Percentiles rank a stretch among this genome's conserved stretches.
Evolutionary conservation across 768 basidiomycete species (phyloP).

Genomic region (Suillus ampliporus): DNA sequence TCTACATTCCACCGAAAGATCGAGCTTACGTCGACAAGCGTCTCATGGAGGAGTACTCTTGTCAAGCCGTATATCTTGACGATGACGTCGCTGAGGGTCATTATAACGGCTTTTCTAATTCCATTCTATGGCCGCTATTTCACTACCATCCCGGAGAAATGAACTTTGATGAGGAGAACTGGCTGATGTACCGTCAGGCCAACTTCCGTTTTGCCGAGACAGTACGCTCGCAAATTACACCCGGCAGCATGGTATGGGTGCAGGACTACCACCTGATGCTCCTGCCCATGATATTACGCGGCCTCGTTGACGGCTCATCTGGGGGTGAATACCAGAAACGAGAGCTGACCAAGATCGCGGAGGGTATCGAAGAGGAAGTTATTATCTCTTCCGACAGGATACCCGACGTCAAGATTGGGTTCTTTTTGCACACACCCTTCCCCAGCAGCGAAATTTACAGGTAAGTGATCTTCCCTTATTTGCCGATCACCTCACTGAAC

Average conservation of each 20-base stretch:
- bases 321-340: conserved; percentile 59
- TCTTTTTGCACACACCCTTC: conserved; percentile 98
- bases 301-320: conserved; percentile 76
- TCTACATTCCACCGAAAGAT: conserved; percentile 93
- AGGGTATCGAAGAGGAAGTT: conserved; percentile 65
- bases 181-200: conserved; percentile 97
- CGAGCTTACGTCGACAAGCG: conserved; percentile 90
- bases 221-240: conserved; percentile 76
- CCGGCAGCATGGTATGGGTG: conserved; percentile 98
- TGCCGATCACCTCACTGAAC: conserved; percentile 9
- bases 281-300: conserved; percentile 92
- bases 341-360: conserved; percentile 72
- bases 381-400: conserved; percentile 45
- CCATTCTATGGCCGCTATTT: conserved; percentile 99
- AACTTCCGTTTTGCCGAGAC: conserved; percentile 94
- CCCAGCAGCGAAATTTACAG: conserved; percentile 97
- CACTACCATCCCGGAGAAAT: conserved; percentile 99
- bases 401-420: conserved; percentile 90
- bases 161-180: conserved; percentile 99
- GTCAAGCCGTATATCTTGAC: conserved; percentile 97
- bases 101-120: conserved; percentile 99
- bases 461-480: conserved; percentile 49
- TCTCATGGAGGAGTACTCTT: conserved; percentile 93
- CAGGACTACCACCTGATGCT: conserved; percentile 99
- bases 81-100: conserved; percentile 98